Conservation (phyloP, 2,329 filamentous ascomycete species). For the Ustilaginoidea virens region DNA sequence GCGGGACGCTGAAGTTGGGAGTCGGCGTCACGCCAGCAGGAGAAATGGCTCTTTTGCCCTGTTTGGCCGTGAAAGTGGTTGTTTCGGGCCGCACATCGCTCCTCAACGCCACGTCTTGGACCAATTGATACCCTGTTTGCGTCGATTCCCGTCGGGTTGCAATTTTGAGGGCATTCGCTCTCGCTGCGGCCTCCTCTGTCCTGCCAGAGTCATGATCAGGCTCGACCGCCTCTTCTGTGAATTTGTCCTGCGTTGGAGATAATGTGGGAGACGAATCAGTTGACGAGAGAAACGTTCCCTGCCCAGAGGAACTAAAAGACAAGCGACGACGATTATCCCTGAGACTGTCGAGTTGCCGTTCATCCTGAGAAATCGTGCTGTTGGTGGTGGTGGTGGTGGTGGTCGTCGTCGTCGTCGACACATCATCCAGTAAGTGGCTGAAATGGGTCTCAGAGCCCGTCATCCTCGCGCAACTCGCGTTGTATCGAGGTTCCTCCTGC, state of each 20-base stretch:
- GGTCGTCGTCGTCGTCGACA: too few relatives aligned
- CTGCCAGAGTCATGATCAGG: conserved; percentile 21
- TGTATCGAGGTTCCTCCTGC: conserved; percentile 2
- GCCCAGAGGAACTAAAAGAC: conserved; percentile 44
- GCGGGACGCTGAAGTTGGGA: conserved; percentile 39
- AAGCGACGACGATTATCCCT: conserved; percentile 40
- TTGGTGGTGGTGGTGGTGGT: too few relatives aligned
- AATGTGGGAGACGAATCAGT: conserved; percentile 40
- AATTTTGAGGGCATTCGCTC: conserved; percentile 38
- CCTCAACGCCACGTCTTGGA: too few relatives aligned
- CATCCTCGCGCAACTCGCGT: conserved; percentile 5
- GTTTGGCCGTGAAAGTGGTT: conserved; percentile 1
- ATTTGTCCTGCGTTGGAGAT: conserved; percentile 36
- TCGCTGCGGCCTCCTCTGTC: conserved; percentile 24
- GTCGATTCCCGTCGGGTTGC: too few relatives aligned
- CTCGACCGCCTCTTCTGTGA: conserved; percentile 5
- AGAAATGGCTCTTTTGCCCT: conserved; percentile 5
- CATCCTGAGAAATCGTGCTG: conserved; percentile 42
- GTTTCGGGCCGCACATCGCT: too few relatives aligned
- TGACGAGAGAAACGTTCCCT: conserved; percentile 44
- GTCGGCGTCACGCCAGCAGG: conserved; percentile 14
- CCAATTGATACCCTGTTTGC: too few relatives aligned
- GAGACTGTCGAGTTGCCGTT: conserved; percentile 39
- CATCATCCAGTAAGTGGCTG: conserved; percentile 33
- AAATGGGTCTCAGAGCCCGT: conserved; percentile 13